phyloP scores from a whole-genome alignment of 2,329 filamentous ascomycete species.

The Gyromitra esculenta region DNA sequence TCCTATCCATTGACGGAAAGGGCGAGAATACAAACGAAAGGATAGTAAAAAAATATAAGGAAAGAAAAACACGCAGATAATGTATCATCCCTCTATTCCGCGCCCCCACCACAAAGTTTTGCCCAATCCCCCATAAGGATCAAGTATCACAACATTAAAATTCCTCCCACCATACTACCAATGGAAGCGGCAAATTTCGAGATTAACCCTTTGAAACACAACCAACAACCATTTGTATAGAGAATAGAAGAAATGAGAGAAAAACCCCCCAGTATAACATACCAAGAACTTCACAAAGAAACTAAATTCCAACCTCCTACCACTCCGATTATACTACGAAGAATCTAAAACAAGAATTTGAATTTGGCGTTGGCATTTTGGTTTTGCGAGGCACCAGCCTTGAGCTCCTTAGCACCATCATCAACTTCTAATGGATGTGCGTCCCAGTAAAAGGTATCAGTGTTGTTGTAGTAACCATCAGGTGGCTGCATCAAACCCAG shows the following conservation, averaged over 20 bases:
- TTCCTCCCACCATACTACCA: constrained; percentile 43
- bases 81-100: constrained; percentile 48
- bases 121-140: constrained; percentile 30
- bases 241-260: constrained; percentile 28
- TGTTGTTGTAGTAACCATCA: constrained; percentile 50
- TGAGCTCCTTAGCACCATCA: constrained; percentile 46
- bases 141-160: constrained; percentile 50
- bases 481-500: constrained; percentile 47
- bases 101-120: constrained; percentile 43
- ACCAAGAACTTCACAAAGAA: constrained; percentile 41
- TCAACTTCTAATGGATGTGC: constrained; percentile 24
- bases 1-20: constrained; percentile 26
- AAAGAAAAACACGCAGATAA: constrained; percentile 45
- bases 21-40: constrained; percentile 37
- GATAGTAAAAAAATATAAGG: constrained; percentile 43
- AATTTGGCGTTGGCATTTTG: constrained; percentile 38
- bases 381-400: constrained; percentile 9
- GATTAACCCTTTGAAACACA: constrained; percentile 42
- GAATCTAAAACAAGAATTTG: constrained; percentile 39
- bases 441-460: constrained; percentile 47
- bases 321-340: background rate
- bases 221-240: constrained; percentile 44
- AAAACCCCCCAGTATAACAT: constrained; percentile 34
- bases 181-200: constrained; percentile 39
- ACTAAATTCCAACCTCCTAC: background rate